Evolutionary conservation across 305 asterid species (phyloP).

Genomic region (Striga hermonthica): DNA sequence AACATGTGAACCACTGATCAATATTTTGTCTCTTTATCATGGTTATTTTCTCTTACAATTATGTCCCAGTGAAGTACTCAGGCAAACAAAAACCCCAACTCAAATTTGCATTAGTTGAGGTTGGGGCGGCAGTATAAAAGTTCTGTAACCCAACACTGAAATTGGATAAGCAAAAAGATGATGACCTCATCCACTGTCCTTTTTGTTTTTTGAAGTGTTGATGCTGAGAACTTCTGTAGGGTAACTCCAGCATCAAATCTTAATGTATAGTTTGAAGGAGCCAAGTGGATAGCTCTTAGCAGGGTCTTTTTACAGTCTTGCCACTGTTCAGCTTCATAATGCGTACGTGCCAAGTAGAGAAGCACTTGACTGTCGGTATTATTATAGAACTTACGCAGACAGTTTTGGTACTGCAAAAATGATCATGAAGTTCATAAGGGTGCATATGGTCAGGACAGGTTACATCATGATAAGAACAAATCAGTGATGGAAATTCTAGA

Average conservation of each 20-base stretch:
- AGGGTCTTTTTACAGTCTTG: constrained; percentile 93
- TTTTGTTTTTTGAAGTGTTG: constrained; percentile 90
- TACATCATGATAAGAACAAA: constrained; percentile 24
- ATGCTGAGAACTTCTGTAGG: constrained; percentile 94
- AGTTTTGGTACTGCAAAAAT: constrained; percentile 83
- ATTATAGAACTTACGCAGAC: constrained; percentile 80
- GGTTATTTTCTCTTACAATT: constrained; percentile 10
- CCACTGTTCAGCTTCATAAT: constrained; percentile 99
- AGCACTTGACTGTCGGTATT: constrained; percentile 95
- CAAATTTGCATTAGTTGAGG: background rate
- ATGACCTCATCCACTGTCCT: constrained; percentile 87
- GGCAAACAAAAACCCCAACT: constrained; percentile 12
- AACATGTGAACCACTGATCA: constrained; percentile 9
- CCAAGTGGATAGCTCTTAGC: constrained; percentile 93
- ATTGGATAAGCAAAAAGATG: constrained; percentile 14
- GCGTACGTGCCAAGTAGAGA: constrained; percentile 94
- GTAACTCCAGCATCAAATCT: constrained; percentile 92
- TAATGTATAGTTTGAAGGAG: constrained; percentile 89
- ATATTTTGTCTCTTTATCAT: background rate
- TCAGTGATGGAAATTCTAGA: constrained; percentile 22
- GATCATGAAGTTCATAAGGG: constrained; percentile 27
- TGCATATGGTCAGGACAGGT: constrained; percentile 14
- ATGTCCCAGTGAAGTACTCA: constrained; percentile 13
- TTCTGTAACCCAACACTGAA: constrained; percentile 15
- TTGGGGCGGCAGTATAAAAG: background rate